These are phyloP conservation scores for Paramecium pentaurelia DNA, from an alignment of 73 alveolate genomes.

Conservation along the genomic window DNA sequence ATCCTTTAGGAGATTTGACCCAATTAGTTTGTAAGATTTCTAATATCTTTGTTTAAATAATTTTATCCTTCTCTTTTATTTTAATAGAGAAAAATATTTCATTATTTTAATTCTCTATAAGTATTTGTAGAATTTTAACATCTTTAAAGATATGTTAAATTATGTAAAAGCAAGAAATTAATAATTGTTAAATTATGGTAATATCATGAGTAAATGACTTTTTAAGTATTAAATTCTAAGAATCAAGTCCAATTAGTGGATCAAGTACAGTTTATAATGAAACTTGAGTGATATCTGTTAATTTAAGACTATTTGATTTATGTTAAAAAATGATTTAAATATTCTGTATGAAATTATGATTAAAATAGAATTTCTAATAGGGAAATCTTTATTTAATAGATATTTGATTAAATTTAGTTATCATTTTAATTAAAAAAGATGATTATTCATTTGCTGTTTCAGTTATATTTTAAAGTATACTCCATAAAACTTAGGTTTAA, in stretches of 20 bases:
- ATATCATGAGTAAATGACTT: not conserved
- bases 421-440: not conserved
- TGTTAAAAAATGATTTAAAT: not conserved
- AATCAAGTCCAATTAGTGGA: not conserved
- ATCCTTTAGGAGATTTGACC: conserved; percentile 9
- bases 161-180: not conserved
- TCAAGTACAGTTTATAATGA: not conserved
- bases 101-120: not conserved
- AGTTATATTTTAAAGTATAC: not conserved
- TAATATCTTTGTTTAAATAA: not conserved
- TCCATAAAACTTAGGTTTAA: not conserved
- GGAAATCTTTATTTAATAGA: not conserved
- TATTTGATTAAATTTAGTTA: not conserved
- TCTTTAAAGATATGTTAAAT: not conserved
- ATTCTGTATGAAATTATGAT: not conserved
- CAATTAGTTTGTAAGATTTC: not conserved
- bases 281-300: not conserved
- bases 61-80: not conserved
- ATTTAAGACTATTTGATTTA: not conserved
- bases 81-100: not conserved
- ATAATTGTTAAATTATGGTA: not conserved
- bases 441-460: not conserved
- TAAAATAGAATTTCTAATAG: not conserved
- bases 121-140: not conserved
- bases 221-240: not conserved